Evolutionary conservation across 1,139 yeast species (phyloP), one percentile per base, ranked within the genome.

Genomic region (Debaryomyces sp.): DNA sequence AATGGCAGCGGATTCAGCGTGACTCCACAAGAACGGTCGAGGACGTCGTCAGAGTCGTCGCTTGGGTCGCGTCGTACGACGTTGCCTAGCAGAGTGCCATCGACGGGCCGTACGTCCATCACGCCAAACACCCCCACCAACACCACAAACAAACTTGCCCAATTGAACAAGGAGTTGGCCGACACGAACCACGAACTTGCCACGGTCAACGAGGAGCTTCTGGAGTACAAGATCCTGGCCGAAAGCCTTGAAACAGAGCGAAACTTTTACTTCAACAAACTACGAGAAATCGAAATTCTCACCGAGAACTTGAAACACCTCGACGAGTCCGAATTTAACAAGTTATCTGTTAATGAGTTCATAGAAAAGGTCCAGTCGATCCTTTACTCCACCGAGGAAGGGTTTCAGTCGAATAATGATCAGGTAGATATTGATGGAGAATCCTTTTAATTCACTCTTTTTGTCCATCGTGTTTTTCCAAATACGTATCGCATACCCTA

Each of bases 241-340:
- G 84, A 81, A 47, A 80, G 84, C 26, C 73, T 89, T 50, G 88
- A 85, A 58, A 78, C 78, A 1, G 99, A 95, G 63, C 81, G 98
- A 52, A 88, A 89, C 62, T 91, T 94, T 60, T 94, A 94, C 67
- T 94, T 89, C 68, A 86, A 87, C 59, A 94, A 94, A 68, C 75
- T 94, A 47, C 80, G 97, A 52, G 96, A 88, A 52, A 89, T 94
- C 52, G 99, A 94, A 67, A 82, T 90, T 30, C 69, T 92, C 46
- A 81, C 87, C 18, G 91, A 87, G 61, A 79, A 84, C 32, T 79
- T 87, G 13, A 79, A 78, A 48, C 88, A 83, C 38, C 37, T 51
- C 26, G 59, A 49, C n/a, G 68, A 64, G n/a, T 58, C 63, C 57
- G 64, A 71, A 58, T 50, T 64, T 33, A 56, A 65, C 37, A 62